These are phyloP conservation scores for Daldinia vernicosa DNA, from an alignment of 495 filamentous ascomycete genomes.

Conservation along the genomic window DNA sequence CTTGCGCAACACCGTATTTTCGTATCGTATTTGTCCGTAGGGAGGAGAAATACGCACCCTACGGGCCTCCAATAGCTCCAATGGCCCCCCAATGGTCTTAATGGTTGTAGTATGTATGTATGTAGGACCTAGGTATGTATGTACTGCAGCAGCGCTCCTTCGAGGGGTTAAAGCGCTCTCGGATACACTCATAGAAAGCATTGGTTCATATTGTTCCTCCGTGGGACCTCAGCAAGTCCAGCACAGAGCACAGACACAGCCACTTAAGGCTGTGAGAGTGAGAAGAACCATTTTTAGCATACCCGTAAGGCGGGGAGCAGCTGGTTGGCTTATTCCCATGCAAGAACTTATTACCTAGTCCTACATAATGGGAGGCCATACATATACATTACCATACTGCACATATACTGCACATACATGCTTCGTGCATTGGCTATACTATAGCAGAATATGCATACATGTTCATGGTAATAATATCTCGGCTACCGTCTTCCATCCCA, in stretches of 20 bases:
- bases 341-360: slow-evolving; percentile 2
- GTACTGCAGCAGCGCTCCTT: neutral
- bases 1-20: slow-evolving; percentile 46
- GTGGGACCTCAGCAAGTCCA: slow-evolving; percentile 1
- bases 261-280: slow-evolving; percentile 9
- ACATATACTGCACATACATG: neutral
- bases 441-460: neutral
- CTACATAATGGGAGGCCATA: neutral
- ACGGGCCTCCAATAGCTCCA: neutral
- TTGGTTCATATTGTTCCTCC: slow-evolving; percentile 22
- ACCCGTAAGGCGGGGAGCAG: slow-evolving; percentile 9
- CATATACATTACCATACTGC: neutral
- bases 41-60: neutral
- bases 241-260: slow-evolving; percentile 11
- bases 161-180: neutral
- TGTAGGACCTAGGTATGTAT: too few relatives aligned
- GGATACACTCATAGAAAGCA: neutral
- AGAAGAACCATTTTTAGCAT: slow-evolving; percentile 16
- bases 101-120: neutral
- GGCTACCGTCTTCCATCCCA: slow-evolving; percentile 17
- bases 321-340: neutral
- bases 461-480: slow-evolving; percentile 3
- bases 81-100: neutral
- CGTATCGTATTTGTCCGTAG: slow-evolving; percentile 40
- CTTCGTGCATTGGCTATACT: neutral